Percentiles rank a stretch among this genome's conserved stretches.
Conservation (phyloP, 2,329 filamentous ascomycete genomes). For the Claviceps quebecensis region DNA sequence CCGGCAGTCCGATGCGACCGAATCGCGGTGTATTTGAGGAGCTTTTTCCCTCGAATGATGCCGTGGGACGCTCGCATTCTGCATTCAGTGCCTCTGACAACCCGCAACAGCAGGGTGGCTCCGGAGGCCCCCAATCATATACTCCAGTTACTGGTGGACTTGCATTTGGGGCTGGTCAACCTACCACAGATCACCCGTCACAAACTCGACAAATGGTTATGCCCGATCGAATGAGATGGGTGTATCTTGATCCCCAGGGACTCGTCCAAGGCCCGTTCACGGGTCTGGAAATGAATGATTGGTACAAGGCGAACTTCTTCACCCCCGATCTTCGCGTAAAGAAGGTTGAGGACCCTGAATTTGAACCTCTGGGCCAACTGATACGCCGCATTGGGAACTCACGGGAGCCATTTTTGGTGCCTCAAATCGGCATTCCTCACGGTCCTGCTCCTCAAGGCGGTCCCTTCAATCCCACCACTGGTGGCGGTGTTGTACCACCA, state of each 20-base stretch:
- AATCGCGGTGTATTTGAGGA: slow-evolving; percentile 44
- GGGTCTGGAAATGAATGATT: slow-evolving; percentile 97
- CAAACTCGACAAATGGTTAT: slow-evolving; percentile 91
- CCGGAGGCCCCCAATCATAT: slow-evolving; percentile 22
- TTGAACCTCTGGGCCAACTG: slow-evolving; percentile 86
- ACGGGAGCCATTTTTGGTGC: slow-evolving; percentile 90
- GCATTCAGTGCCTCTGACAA: slow-evolving; percentile 25
- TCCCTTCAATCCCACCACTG: slow-evolving; percentile 33
- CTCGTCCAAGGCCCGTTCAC: slow-evolving; percentile 90
- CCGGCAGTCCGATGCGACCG: slow-evolving; percentile 43
- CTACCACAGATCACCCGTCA: slow-evolving; percentile 40
- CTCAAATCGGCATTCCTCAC: slow-evolving; percentile 89
- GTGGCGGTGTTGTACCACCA: slow-evolving; percentile 63
- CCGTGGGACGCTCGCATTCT: slow-evolving; percentile 17
- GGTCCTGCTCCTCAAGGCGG: slow-evolving; percentile 49
- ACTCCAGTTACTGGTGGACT: slow-evolving; percentile 21
- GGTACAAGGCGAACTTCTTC: slow-evolving; percentile 98
- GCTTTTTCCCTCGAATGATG: slow-evolving; percentile 28
- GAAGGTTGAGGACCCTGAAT: slow-evolving; percentile 84
- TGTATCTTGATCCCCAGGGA: slow-evolving; percentile 89
- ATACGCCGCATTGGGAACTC: slow-evolving; percentile 95
- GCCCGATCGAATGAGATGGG: slow-evolving; percentile 98
- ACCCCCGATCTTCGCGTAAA: slow-evolving; percentile 88
- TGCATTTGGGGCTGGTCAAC: slow-evolving; percentile 22
- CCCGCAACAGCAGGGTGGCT: slow-evolving; percentile 19